phyloP scores from a whole-genome alignment of 768 basidiomycete species.

The Calocybe indica region DNA sequence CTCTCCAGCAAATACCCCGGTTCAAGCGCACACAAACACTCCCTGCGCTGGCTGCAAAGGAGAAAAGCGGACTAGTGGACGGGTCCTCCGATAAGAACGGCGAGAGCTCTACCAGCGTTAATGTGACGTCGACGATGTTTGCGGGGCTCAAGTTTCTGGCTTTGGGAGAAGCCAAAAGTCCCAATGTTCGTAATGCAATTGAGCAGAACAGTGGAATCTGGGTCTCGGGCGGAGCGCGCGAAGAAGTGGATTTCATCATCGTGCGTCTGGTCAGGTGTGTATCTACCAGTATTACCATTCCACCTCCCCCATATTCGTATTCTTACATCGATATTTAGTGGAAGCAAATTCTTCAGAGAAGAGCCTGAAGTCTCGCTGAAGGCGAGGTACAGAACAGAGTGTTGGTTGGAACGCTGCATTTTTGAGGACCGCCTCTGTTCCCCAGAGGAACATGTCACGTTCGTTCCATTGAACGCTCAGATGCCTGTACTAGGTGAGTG shows the following conservation, averaged over 20 bases:
- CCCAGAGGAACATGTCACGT: conserved; percentile 64
- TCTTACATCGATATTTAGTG: conserved; percentile 35
- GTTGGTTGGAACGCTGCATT: conserved; percentile 88
- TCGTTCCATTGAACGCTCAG: conserved; percentile 54
- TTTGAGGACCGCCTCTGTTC: conserved; percentile 67
- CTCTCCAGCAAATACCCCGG: conserved; percentile 26
- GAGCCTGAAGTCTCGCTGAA: conserved; percentile 44
- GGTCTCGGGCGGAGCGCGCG: conserved; percentile 36
- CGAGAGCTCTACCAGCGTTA: conserved; percentile 13
- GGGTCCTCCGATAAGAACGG: conserved; percentile 8
- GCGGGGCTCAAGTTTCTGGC: conserved; percentile 49
- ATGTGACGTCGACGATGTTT: conserved; percentile 36
- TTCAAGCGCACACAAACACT: conserved; percentile 38
- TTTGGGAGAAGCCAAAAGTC: conserved; percentile 60
- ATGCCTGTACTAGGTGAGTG: conserved; percentile 55
- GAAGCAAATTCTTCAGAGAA: conserved; percentile 58
- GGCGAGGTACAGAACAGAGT: conserved; percentile 76
- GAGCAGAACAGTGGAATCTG: conserved; percentile 53
- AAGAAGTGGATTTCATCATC: conserved; percentile 57
- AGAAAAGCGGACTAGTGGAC: conserved; percentile 3
- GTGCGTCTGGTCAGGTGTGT: conserved; percentile 70
- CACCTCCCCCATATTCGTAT: background rate
- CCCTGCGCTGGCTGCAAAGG: conserved; percentile 7
- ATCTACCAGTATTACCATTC: background rate
- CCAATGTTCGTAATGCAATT: conserved; percentile 53